These are phyloP conservation scores for Candolleomyces efflorescens DNA, from an alignment of 768 basidiomycete species.

Conservation along the genomic window DNA sequence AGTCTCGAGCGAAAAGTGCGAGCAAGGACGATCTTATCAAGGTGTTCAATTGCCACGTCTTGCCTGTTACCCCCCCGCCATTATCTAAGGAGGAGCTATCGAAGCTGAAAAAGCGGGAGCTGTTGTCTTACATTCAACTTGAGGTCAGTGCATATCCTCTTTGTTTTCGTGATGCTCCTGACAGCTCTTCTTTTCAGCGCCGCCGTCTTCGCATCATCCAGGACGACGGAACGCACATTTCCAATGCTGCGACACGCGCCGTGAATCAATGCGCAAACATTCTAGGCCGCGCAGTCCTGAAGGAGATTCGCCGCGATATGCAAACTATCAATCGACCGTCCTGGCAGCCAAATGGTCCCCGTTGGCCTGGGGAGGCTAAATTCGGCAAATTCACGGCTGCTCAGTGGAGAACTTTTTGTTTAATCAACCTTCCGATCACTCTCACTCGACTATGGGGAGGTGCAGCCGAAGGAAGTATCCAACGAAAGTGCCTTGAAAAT, in stretches of 20 bases:
- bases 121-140: too few relatives aligned
- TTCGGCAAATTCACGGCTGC: conserved; percentile 28
- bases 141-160: too few relatives aligned
- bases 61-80: too few relatives aligned
- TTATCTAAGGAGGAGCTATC: too few relatives aligned
- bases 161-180: too few relatives aligned
- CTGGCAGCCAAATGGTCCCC: conserved; percentile 13
- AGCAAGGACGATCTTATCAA: neutral
- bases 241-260: too few relatives aligned
- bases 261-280: too few relatives aligned
- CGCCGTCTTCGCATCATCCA: too few relatives aligned
- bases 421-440: conserved; percentile 30
- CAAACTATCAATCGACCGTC: conserved; percentile 13
- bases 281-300: neutral
- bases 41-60: neutral
- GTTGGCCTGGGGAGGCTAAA: conserved; percentile 9
- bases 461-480: conserved; percentile 1
- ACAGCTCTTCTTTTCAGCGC: too few relatives aligned
- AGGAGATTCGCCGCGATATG: conserved; percentile 15
- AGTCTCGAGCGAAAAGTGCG: neutral
- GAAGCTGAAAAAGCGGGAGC: too few relatives aligned
- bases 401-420: conserved; percentile 24
- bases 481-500: conserved; percentile 17
- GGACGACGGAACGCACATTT: too few relatives aligned
- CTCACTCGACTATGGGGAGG: conserved; percentile 31